Evolutionary conservation across 805 yeast species (phyloP), one percentile per base, ranked within the genome.

Genomic region (Barnettozyma salicaria): DNA sequence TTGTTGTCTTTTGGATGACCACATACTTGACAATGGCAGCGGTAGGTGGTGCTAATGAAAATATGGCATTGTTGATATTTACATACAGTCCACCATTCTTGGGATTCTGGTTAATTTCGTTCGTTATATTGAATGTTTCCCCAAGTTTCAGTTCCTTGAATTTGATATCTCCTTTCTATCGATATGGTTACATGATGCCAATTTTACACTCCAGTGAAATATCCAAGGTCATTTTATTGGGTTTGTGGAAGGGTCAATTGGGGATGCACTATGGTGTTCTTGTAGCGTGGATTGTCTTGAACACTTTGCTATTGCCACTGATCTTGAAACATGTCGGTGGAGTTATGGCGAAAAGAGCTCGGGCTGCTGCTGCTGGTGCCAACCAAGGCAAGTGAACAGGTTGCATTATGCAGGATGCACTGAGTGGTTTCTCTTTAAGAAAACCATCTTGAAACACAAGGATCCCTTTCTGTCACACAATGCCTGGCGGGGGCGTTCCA

Each of bases 41-140:
- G 1, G 80, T 82, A 24, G 94, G 94, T 41, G 74, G 81, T 30
- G 78, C 80, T 21, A 80, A 78, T 52, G 92, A 84, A 58, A 74
- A 79, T 43, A 60, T 72, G 48, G 76, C 78, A 1, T 53, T 76
- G 56, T 22, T 81, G 6, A 53, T 72, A 7, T 61, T 79, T 32
- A 58, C 76, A 6, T 39, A 64, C 12, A 66, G 67, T 34, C 90
- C 92, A 1, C 86, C 87, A 20, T 48, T 70, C 36, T 46, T 80
- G 33, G 88, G 89, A 0, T 73, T 80, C 49, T 81, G 89, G 87
- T 53, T 84, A 49, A 63, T 82, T 44, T 66, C 72, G 41, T 82
- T 84, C 74, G 88, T 82, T 42, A 69, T 84, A 41, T 31, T 68
- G 22, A 84, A 84, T 53, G 76, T 81, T 35, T 63, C 88, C 2